A percentile compares a stretch with the other conserved stretches of the same genome.
These are phyloP conservation scores for Cyberlindnera maclurae DNA, from an alignment of 805 yeast genomes.

Conservation along the genomic window DNA sequence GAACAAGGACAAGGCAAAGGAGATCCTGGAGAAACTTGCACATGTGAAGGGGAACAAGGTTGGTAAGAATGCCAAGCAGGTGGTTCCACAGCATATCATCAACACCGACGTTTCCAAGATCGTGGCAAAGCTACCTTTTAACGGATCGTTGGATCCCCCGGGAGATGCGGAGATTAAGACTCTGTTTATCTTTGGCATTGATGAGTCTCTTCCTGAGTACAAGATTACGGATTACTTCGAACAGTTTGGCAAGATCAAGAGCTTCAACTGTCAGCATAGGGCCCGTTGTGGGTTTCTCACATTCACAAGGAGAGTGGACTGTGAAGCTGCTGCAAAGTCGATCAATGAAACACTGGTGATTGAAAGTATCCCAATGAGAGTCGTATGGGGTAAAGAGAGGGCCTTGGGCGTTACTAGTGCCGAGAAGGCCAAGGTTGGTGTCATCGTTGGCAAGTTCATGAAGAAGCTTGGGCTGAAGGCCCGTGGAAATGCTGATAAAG, in stretches of 20 bases:
- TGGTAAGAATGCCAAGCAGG: conserved; percentile 6
- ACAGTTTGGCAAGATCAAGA: conserved; percentile 38
- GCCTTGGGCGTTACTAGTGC: conserved; percentile 34
- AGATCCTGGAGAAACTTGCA: conserved; percentile 41
- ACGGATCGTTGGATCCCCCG: conserved; percentile 44
- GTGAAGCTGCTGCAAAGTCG: conserved; percentile 37
- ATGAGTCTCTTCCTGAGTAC: conserved; percentile 59
- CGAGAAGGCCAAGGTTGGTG: conserved; percentile 41
- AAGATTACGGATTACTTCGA: conserved; percentile 44
- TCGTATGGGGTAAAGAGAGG: conserved; percentile 47
- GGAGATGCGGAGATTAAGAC: conserved; percentile 39
- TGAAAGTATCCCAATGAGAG: conserved; percentile 39
- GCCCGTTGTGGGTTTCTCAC: conserved; percentile 60
- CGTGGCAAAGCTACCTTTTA: conserved; percentile 59
- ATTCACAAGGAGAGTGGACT: conserved; percentile 41
- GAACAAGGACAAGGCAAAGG: conserved; percentile 36
- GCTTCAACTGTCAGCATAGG: conserved; percentile 44
- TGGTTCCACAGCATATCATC: conserved; percentile 14
- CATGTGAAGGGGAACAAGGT: conserved; percentile 12
- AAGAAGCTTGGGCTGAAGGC: conserved; percentile 28
- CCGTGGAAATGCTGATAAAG: too few relatives aligned
- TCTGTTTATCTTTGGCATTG: conserved; percentile 71
- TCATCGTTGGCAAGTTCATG: conserved; percentile 46
- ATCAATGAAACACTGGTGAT: conserved; percentile 30
- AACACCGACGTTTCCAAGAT: conserved; percentile 43